Base-by-base conservation (phyloP, 202 grass and related monocot species). In the Schoenoplectus triqueter region DNA sequence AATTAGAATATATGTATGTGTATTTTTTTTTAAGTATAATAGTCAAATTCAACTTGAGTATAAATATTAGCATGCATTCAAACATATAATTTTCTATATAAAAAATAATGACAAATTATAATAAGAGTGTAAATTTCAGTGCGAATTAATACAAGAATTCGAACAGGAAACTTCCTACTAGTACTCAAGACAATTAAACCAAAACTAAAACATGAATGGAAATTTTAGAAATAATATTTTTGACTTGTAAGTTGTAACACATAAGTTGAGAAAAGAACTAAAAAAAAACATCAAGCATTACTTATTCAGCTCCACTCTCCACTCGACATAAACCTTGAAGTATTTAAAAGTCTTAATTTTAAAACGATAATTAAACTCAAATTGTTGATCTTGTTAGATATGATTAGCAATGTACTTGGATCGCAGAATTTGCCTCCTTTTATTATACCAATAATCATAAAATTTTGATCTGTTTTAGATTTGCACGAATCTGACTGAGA, bases 171-270 rank as follows among this genome's bases (percentile, higher is more conserved):
- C 31, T 31, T 31, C 31, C 31, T 31, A 31, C 31, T 31, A 31
- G 31, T 31, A 31, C 31, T 31, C 31, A 31, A 31, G 31, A 31
- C 31, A 31, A 31, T 31, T 31, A 31, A 31, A 31, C 31, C 31
- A 31, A 31, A 31, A 31, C 31, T 31, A 31, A 47, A 4, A 68
- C 31, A 68, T 68, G 45, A 47, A 47, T 68, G 6, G 2, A 7
- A 68, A 21, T 68, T 68, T 68, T 40, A 68, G 31, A 22, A 68
- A 68, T 10, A 68, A 22, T 40, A 31, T 68, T 22, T 68, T 68
- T 40, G 18, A 57, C 55, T 31, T 31, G 31, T 31, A 31, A 31
- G 31, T 57, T 5, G 13, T 15, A 57, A 57, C 13, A 10, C 13
- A 14, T 57, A 57, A 14, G 55, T 11, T 3, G 55, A 3, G 55